These are phyloP conservation scores for Glycine soja DNA, from an alignment of 306 rosid genomes.

Conservation along the genomic window DNA sequence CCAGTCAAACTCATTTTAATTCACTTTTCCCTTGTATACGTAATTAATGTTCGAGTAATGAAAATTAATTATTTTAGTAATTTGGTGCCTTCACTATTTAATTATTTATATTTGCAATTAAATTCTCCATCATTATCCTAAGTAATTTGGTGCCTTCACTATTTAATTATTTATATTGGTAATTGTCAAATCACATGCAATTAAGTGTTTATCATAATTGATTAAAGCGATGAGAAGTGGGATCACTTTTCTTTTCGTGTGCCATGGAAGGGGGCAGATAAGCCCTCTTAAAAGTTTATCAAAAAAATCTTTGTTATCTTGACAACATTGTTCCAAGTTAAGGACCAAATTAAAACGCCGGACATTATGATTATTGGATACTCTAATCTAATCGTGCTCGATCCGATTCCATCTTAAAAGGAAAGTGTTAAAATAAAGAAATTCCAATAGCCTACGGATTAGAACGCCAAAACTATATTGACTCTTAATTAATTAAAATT, in stretches of 20 bases:
- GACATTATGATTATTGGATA: slow-evolving; percentile 44
- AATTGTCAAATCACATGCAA: slow-evolving; percentile 4
- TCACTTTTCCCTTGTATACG: slow-evolving; percentile 51
- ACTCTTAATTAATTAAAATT: slow-evolving; percentile 34
- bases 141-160: background rate
- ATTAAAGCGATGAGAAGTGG: slow-evolving; percentile 19
- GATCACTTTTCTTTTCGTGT: slow-evolving; percentile 40
- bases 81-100: background rate
- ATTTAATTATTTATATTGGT: background rate
- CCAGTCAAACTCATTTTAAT: slow-evolving; percentile 49
- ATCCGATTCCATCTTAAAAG: slow-evolving; percentile 45
- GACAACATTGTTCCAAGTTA: slow-evolving; percentile 30
- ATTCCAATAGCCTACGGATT: slow-evolving; percentile 37
- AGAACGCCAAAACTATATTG: slow-evolving; percentile 41
- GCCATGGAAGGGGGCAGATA: slow-evolving; percentile 50
- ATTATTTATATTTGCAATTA: background rate
- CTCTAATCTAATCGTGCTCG: slow-evolving; percentile 39
- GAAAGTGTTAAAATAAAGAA: slow-evolving; percentile 22
- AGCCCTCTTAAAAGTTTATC: slow-evolving; percentile 2
- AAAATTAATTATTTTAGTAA: slow-evolving; percentile 47
- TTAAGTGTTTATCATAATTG: slow-evolving; percentile 1
- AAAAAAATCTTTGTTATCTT: background rate
- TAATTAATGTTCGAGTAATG: slow-evolving; percentile 44
- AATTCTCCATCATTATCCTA: slow-evolving; percentile 26
- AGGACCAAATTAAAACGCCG: slow-evolving; percentile 51